phyloP scores from a whole-genome alignment of 176 grass and related monocot species.

The Sorghum bicolor region DNA sequence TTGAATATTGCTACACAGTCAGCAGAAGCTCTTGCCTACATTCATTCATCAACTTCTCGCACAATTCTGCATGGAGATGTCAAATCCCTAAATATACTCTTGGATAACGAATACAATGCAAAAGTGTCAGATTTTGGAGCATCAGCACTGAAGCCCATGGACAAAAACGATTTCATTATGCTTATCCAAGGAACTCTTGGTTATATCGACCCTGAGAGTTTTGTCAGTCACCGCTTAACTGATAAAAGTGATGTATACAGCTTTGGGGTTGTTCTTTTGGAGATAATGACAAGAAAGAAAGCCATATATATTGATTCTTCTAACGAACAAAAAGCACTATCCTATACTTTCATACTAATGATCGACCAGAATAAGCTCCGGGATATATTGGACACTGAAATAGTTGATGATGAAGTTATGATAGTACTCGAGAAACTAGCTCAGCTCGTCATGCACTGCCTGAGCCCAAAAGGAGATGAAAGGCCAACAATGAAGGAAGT shows the following conservation, averaged over 20 bases:
- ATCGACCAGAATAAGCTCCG: too few relatives aligned
- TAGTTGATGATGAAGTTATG: slow-evolving; percentile 15
- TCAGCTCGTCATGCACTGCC: not conserved
- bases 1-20: slow-evolving; percentile 38
- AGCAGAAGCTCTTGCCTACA: slow-evolving; percentile 39
- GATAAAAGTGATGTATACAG: slow-evolving; percentile 87
- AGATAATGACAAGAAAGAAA: slow-evolving; percentile 63
- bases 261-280: slow-evolving; percentile 61
- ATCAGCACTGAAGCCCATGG: slow-evolving; percentile 49
- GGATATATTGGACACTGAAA: not conserved
- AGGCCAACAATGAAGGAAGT: slow-evolving; percentile 32
- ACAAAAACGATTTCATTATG: slow-evolving; percentile 53
- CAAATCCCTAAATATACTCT: slow-evolving; percentile 49
- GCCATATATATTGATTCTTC: slow-evolving; percentile 31
- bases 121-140: slow-evolving; percentile 66
- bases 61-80: slow-evolving; percentile 50
- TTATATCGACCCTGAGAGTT: slow-evolving; percentile 64
- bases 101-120: slow-evolving; percentile 36
- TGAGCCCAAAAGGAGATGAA: slow-evolving; percentile 8
- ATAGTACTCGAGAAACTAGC: slow-evolving; percentile 22
- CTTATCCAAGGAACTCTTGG: slow-evolving; percentile 67
- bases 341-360: not conserved
- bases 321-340: not conserved
- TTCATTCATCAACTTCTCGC: slow-evolving; percentile 42
- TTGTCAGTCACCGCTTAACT: slow-evolving; percentile 43